Evolutionary conservation across 2,329 filamentous ascomycete species (phyloP), one percentile per base, ranked within the genome.

Genomic region (Allantophomopsis lycopodina): DNA sequence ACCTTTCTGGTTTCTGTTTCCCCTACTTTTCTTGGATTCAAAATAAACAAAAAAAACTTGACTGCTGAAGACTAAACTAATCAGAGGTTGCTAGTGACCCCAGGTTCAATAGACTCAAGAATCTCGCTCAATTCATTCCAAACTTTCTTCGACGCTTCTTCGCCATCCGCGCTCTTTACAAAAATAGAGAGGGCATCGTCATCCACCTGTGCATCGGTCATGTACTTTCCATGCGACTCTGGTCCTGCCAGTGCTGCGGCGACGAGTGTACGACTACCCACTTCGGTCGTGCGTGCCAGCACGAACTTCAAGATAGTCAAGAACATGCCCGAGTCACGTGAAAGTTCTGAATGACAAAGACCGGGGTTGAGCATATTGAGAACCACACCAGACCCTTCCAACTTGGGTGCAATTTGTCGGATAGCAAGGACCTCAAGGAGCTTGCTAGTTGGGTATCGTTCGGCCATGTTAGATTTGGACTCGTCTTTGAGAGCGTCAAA

Each of bases 121-220:
- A 64, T 52, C 10, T 47, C 57, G 44, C 62, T 36, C 46, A 70
- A 44, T 53, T 71, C 64, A 13, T 48, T 54, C 50, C 59, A 70
- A 2, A 66, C 50, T 42, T 52, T 59, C 35, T 50, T 48, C 42
- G 61, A 61, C 54, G 37, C 42, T 38, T 52, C 39, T 31, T 50
- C 46, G 0, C 64, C 66, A 28, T 63, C 55, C 5, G 57, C 50
- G 5, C 63, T 60, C 39, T 50, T 40, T 2, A 61, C 60, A 44
- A 14, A 36, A n/a, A 36, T 5, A 21, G 38, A 32, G 40, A 44
- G 40, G 42, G 56, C 14, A 41, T 42, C 31, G 35, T 32, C 16
- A 39, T 17, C 18, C 3, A 60, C 41, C 18, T 44, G 41, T 12
- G 57, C 59, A 17, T 60, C 50, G 33, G 55, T 54, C 44, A 68